Evolutionary conservation across 1,139 yeast species (phyloP), one percentile per base, ranked within the genome.

Genomic region (Casaregolazyma lundiana): DNA sequence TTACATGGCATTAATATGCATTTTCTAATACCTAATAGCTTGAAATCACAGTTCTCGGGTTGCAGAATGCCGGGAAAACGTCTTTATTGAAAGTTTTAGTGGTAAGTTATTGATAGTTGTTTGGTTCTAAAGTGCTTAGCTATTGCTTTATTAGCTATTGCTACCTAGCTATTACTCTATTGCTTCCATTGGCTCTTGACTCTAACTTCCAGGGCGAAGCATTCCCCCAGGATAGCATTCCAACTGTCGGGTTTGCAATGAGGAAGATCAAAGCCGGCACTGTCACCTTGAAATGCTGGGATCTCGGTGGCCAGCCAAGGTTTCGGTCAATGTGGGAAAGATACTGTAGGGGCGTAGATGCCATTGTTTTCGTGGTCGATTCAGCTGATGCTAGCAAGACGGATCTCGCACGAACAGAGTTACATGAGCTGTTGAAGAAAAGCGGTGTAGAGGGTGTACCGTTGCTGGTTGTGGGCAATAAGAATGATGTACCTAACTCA

Each of bases 281-380:
- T 11, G 71, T 67, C 15, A 66, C 68, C 20, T 53, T 67, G 22
- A 67, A 67, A 55, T 67, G 70, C 56, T 67, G 71, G 71, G 71
- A 67, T 58, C 52, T 67, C 24, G 71, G 71, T 18, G 71, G 71
- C 2, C 71, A 67, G 53, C 70, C 70, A 8, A 54, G 71, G 41
- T 67, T 67, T 52, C 49, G 71, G 42, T 58, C 68, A 34, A 66
- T 67, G 71, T 67, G 71, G 71, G 71, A 68, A 45, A 60, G 71
- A 18, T 67, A 67, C 50, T 67, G 71, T 49, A 60, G 65, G 43
- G 70, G 69, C 7, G 69, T 64, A 43, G 62, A 62, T 45, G 70
- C 71, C 16, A 67, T 67, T 20, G 61, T 67, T 37, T 66, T 67
- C 51, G 66, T 67, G 15, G 62, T 67, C 17, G 71, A 67, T 49